Evolutionary conservation across 345 rosid species (phyloP).

Genomic region (Turritis glabra): DNA sequence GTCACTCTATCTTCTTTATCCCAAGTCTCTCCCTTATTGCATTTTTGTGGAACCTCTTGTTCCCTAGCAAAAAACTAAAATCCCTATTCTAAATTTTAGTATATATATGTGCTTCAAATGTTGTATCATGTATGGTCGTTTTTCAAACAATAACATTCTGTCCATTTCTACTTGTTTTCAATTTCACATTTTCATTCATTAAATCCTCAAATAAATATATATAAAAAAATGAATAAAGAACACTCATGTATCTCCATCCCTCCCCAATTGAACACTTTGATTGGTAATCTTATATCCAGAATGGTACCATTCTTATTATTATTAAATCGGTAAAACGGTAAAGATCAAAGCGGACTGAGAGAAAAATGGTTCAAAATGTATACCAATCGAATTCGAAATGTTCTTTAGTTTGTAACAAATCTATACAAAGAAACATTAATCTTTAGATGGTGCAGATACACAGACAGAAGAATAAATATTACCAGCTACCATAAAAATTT

Average conservation of each 20-base stretch:
- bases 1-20: neutral
- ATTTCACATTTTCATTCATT: neutral
- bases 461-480: no score
- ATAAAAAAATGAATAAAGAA: no score
- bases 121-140: conserved; percentile 1
- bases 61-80: neutral
- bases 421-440: no score
- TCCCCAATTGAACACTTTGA: no score
- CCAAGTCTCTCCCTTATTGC: neutral
- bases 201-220: neutral
- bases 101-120: neutral
- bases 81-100: neutral
- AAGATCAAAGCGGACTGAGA: neutral
- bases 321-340: no score
- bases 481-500: no score
- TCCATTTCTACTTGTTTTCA: neutral
- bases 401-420: no score
- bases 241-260: no score
- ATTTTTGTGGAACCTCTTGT: neutral
- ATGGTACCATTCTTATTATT: no score
- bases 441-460: no score
- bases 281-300: no score
- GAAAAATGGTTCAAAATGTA: neutral
- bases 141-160: neutral
- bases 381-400: neutral